phyloP scores from a whole-genome alignment of 1,284 basidiomycete species.

The Moesziomyces sp. region DNA sequence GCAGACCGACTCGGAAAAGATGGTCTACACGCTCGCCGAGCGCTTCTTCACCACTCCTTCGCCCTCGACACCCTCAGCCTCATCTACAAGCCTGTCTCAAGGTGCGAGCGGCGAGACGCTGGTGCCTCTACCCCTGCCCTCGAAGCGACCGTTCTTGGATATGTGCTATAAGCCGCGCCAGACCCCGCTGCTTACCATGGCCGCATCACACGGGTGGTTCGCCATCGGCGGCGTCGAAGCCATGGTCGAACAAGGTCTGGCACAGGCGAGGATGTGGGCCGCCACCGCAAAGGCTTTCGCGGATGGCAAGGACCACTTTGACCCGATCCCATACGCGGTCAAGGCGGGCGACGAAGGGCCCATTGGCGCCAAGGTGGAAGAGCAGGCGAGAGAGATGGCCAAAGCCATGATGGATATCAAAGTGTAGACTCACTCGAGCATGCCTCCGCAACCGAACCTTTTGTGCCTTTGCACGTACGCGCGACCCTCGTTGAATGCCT shows the following conservation, averaged over 20 bases:
- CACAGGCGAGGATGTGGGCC: constrained; percentile 66
- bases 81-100: neutral
- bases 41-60: constrained; percentile 46
- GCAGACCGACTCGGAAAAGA: constrained; percentile 58
- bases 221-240: constrained; percentile 65
- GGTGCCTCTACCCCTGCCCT: constrained; percentile 41
- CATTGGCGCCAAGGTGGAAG: constrained; percentile 39
- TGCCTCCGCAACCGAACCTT: too few species aligned
- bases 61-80: neutral
- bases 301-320: constrained; percentile 24
- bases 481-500: too few species aligned
- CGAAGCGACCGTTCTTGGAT: constrained; percentile 64
- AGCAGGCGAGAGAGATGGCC: constrained; percentile 38
- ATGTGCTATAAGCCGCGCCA: constrained; percentile 69
- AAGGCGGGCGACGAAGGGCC: constrained; percentile 46
- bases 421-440: too few species aligned
- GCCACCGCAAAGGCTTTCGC: constrained; percentile 36
- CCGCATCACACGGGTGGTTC: constrained; percentile 54
- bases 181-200: constrained; percentile 61
- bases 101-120: constrained; percentile 1
- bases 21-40: constrained; percentile 58
- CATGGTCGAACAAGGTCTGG: constrained; percentile 68
- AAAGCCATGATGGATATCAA: constrained; percentile 40
- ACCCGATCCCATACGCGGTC: constrained; percentile 39
- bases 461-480: too few species aligned